A percentile compares a stretch with the other conserved stretches of the same genome.
These are phyloP conservation scores for Raffaelea arxii DNA, from an alignment of 2,329 filamentous ascomycete genomes.

Conservation along the genomic window DNA sequence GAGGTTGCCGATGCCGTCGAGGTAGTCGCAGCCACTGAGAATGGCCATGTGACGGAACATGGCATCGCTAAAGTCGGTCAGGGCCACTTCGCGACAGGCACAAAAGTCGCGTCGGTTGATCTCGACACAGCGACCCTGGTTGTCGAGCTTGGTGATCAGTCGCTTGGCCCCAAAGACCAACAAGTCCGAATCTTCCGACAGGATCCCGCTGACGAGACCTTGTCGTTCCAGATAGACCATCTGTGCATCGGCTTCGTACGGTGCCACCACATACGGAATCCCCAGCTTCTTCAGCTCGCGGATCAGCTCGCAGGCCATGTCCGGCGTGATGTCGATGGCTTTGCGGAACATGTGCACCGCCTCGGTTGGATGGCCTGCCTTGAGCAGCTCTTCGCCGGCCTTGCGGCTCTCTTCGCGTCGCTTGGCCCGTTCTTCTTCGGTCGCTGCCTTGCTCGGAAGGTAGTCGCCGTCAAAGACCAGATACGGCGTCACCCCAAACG, in stretches of 20 bases:
- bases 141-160: constrained; percentile 86
- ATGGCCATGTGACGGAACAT: constrained; percentile 96
- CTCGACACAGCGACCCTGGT: constrained; percentile 87
- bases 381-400: constrained; percentile 67
- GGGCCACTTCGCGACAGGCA: constrained; percentile 74
- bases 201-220: constrained; percentile 74
- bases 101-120: constrained; percentile 85
- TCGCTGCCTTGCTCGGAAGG: constrained; percentile 84
- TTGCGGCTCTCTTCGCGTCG: constrained; percentile 68
- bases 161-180: constrained; percentile 90
- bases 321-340: constrained; percentile 86
- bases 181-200: constrained; percentile 94
- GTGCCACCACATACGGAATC: constrained; percentile 84
- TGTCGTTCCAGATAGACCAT: constrained; percentile 85
- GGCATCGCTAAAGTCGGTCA: constrained; percentile 84
- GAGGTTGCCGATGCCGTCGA: constrained; percentile 74
- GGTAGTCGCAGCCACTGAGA: constrained; percentile 90
- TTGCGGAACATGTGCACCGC: constrained; percentile 87
- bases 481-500: constrained; percentile 91
- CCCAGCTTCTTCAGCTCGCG: constrained; percentile 76
- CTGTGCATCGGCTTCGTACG: constrained; percentile 96
- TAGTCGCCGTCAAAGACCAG: constrained; percentile 94
- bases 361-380: constrained; percentile 69
- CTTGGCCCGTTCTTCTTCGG: constrained; percentile 68
- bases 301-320: constrained; percentile 88